phyloP scores from a whole-genome alignment of 2,329 filamentous ascomycete species.

The Alternaria brassicicola region DNA sequence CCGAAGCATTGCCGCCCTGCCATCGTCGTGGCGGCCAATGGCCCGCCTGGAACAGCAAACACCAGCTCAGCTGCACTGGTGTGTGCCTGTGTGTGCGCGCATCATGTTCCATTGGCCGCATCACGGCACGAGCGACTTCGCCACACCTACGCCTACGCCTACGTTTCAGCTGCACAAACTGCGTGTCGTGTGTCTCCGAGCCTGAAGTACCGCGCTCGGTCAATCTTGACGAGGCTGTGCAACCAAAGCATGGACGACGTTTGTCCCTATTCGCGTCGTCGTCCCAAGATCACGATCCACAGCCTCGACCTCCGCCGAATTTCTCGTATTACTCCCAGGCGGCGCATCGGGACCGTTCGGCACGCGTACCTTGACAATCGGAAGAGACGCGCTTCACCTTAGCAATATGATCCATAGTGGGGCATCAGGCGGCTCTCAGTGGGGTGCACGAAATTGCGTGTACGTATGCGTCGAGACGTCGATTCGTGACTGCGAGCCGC shows the following conservation, averaged over 20 bases:
- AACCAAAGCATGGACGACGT: neutral
- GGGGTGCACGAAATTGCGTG: constrained; percentile 23
- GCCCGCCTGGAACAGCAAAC: neutral
- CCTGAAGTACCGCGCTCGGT: constrained; percentile 14
- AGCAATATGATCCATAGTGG: constrained; percentile 24
- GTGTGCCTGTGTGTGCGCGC: constrained; percentile 1
- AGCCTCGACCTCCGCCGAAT: neutral
- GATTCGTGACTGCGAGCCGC: neutral
- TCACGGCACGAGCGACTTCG: constrained; percentile 13
- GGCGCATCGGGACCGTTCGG: constrained; percentile 5
- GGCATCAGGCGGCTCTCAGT: constrained; percentile 17
- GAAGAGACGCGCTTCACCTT: constrained; percentile 17
- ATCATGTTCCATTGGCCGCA: constrained; percentile 15
- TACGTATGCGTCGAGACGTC: constrained; percentile 24
- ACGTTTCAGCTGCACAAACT: constrained; percentile 19
- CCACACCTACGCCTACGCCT: constrained; percentile 13
- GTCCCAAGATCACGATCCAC: neutral
- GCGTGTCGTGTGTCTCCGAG: constrained; percentile 1
- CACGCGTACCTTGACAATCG: constrained; percentile 14
- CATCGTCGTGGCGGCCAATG: neutral
- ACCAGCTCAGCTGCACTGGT: neutral
- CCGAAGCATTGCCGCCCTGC: neutral
- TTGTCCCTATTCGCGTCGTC: neutral
- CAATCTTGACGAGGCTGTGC: constrained; percentile 10
- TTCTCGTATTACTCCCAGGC: neutral